A percentile compares a stretch with the other conserved stretches of the same genome.
Evolutionary conservation across 2,329 filamentous ascomycete species (phyloP).

Genomic region (Alternaria postmessia): DNA sequence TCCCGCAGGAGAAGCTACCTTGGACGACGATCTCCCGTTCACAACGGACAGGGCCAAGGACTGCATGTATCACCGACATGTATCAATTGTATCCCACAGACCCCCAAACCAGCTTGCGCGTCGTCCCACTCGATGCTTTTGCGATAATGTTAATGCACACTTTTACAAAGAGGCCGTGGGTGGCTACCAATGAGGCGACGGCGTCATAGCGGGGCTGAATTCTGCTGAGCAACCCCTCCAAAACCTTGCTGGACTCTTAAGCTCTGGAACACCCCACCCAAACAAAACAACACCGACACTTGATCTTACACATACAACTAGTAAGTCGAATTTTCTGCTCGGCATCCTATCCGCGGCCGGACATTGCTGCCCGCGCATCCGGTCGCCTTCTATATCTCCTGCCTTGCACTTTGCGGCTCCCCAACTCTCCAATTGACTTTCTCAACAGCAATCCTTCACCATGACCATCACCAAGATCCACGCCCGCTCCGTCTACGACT

Average conservation of each 20-base stretch:
- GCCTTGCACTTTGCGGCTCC: constrained; percentile 18
- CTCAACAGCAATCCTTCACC: constrained; percentile 50
- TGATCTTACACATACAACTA: constrained; percentile 35
- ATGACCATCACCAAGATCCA: constrained; percentile 75
- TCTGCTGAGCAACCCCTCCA: constrained; percentile 36
- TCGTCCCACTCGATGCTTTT: constrained; percentile 22
- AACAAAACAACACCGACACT: constrained; percentile 37
- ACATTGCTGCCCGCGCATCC: constrained; percentile 34
- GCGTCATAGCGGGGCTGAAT: constrained; percentile 34
- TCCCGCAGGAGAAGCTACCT: constrained; percentile 4
- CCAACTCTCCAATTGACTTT: constrained; percentile 35
- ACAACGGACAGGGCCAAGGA: constrained; percentile 1
- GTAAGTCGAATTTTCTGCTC: constrained; percentile 44
- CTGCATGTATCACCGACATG: constrained; percentile 3
- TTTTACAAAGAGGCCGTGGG: constrained; percentile 31
- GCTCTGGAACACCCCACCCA: constrained; percentile 30
- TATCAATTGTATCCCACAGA: background rate
- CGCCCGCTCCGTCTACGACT: constrained; percentile 90
- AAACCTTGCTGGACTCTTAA: constrained; percentile 30
- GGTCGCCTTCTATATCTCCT: constrained; percentile 36
- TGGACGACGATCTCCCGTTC: constrained; percentile 16
- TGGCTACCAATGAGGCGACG: constrained; percentile 31
- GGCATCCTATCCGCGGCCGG: constrained; percentile 48
- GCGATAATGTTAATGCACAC: constrained; percentile 34
- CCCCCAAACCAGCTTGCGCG: constrained; percentile 1